These are phyloP conservation scores for Fusarium nodosum DNA, from an alignment of 2,329 filamentous ascomycete genomes.

Conservation along the genomic window DNA sequence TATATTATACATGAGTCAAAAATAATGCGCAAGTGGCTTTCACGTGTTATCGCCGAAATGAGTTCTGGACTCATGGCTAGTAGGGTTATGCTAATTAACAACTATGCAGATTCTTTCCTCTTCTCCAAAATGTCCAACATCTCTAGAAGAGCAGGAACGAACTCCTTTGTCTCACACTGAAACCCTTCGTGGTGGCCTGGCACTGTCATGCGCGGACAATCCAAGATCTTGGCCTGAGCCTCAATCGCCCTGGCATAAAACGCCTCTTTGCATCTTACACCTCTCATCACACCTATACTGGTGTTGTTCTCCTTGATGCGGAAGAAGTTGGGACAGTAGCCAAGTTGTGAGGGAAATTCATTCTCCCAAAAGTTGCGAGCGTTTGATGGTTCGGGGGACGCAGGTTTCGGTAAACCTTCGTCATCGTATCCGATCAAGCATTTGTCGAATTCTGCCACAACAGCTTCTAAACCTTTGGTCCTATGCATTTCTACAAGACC, in stretches of 20 bases:
- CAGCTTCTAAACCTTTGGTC: not conserved
- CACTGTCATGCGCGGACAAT: conserved; percentile 8
- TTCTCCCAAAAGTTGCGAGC: conserved; percentile 15
- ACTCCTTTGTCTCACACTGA: conserved; percentile 8
- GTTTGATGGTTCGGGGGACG: not conserved
- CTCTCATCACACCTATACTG: conserved; percentile 19
- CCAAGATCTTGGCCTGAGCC: not conserved
- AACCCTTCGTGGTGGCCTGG: conserved; percentile 17
- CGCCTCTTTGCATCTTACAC: not conserved
- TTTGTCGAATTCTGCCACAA: not conserved
- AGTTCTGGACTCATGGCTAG: rapidly evolving
- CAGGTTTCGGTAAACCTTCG: conserved; percentile 2
- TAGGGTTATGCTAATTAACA: not conserved
- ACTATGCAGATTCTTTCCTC: not conserved
- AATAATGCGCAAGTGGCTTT: rapidly evolving
- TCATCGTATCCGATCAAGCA: not conserved
- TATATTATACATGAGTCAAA: not conserved
- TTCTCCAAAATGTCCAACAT: not conserved
- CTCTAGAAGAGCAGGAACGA: not conserved
- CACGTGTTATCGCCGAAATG: not conserved
- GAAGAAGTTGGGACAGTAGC: conserved; percentile 4
- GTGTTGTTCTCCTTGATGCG: not conserved
- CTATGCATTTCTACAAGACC: not conserved
- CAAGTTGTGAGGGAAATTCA: not conserved
- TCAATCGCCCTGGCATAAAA: conserved; percentile 10